Evolutionary conservation across 768 basidiomycete species (phyloP).

Genomic region (Agrocybe chaxingu): DNA sequence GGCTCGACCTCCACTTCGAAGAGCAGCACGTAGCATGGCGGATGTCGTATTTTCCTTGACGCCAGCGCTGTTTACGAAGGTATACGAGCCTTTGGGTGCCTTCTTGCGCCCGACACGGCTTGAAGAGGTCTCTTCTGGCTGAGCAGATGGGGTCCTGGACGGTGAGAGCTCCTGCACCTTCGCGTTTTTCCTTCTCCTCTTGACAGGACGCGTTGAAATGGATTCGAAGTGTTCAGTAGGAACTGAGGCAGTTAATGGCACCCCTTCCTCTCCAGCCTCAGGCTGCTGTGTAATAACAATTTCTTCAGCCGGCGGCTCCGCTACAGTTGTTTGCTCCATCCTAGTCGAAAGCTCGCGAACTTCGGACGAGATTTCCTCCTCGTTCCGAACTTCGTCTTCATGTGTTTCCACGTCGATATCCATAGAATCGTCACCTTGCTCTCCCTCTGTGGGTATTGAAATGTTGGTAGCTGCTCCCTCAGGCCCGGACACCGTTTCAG

Average conservation of each 20-base stretch:
- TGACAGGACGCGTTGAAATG: background rate
- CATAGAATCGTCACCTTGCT: background rate
- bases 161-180: no score
- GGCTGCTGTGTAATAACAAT: slow-evolving; percentile 6
- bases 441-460: slow-evolving; percentile 3
- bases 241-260: no score
- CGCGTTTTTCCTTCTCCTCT: no score
- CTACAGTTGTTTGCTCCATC: slow-evolving; percentile 6
- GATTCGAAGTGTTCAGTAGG: background rate
- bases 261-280: no score
- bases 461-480: background rate
- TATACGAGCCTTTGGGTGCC: no score
- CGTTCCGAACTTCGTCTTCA: background rate
- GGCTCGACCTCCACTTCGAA: slow-evolving; percentile 43
- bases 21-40: slow-evolving; percentile 43
- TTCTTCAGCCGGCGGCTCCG: slow-evolving; percentile 10
- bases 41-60: slow-evolving; percentile 13
- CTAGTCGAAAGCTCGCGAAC: slow-evolving; percentile 9
- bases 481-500: background rate
- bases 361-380: slow-evolving; percentile 1
- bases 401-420: background rate
- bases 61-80: no score
- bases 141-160: no score
- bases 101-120: no score
- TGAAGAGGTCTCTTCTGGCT: no score